phyloP scores from a whole-genome alignment of 306 rosid species.

The Pterocarpus santalinus region DNA sequence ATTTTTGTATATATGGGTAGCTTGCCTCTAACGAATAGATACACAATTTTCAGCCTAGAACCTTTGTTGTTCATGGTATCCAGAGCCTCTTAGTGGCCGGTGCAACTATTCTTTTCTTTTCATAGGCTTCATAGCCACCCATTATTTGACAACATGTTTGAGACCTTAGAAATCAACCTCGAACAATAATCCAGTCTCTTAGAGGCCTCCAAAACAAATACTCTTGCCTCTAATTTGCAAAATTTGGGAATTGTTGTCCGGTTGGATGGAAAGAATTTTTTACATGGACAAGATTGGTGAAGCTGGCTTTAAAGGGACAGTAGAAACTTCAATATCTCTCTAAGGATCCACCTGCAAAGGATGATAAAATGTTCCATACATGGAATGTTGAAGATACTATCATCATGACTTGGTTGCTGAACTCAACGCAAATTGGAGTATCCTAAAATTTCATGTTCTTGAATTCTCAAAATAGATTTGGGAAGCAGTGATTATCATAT shows the following conservation, averaged over 20 bases:
- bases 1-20: background rate
- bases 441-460: no score
- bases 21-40: background rate
- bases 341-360: no score
- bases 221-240: background rate
- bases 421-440: no score
- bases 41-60: background rate
- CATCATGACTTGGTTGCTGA: no score
- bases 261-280: background rate
- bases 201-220: conserved; percentile 1
- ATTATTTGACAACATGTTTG: no score
- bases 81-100: background rate
- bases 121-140: background rate
- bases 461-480: no score
- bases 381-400: no score
- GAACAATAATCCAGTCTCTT: background rate
- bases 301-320: no score
- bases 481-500: no score
- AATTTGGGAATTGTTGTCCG: background rate
- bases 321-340: no score
- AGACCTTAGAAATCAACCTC: no score
- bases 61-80: background rate
- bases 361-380: no score
- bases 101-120: background rate
- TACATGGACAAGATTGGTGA: background rate